Evolutionary conservation across 306 rosid genomes (phyloP), one percentile per base, ranked within the genome.

Genomic region (Rubus idaeus): DNA sequence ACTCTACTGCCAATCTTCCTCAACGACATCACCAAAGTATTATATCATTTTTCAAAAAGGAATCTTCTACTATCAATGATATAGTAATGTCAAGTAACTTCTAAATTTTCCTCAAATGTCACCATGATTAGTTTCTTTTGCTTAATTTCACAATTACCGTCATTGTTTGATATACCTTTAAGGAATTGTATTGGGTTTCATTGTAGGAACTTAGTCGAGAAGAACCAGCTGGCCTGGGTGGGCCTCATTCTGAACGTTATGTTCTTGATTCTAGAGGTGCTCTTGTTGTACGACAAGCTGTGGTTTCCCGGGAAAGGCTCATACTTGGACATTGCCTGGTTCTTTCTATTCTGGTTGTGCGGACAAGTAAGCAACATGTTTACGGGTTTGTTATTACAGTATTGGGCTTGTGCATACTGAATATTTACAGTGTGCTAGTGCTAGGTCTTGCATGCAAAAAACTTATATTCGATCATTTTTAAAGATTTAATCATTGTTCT

Each of bases 151-250:
- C 12, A 5, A 41, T 53, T 21, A 70, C 21, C 40, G n/a, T 6
- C 12, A 39, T 53, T 18, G 35, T 18, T 53, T 0, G 45, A 30
- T 67, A 17, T 20, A 35, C 47, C 20, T n/a, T 55, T 65, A 14
- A 56, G 61, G 40, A 45, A 40, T 20, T 65, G 21, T 21, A 49
- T 18, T 20, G 71, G 20, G 62, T 71, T 75, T 71, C 53, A 11
- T 67, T 86, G 58, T 78, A 95, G 97, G 98, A 95, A 74, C 97
- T 95, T 71, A 95, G 89, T 84, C 87, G 97, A 79, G 95, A 90
- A 87, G 98, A 95, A 76, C 96, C 97, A 57, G 91, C 93, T 84
- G 97, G 98, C 74, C 81, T 87, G 86, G 98, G 98, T 76, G 98
- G 95, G 78, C 96, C 95, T 74, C 88, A 88, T 57, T 88, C 92